Percentiles rank a stretch among this genome's conserved stretches.
phyloP scores from a whole-genome alignment of 2,329 filamentous ascomycete genomes.

The Fusarium brevicatenulatum region DNA sequence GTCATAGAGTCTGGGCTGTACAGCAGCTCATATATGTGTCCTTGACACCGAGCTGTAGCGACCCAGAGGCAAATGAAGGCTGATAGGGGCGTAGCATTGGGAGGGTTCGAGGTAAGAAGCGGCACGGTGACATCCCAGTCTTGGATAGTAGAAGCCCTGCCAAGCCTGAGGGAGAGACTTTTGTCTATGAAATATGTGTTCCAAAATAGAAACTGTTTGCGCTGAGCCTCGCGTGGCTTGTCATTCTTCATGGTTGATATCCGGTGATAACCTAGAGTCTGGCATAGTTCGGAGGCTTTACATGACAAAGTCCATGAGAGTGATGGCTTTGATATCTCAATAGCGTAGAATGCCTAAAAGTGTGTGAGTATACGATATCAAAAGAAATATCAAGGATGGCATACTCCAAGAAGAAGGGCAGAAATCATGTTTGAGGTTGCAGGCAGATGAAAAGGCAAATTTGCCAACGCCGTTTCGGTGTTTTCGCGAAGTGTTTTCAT shows the following conservation, averaged over 20 bases:
- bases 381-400: background rate
- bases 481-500: slow-evolving; percentile 43
- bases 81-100: slow-evolving; percentile 43
- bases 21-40: slow-evolving; percentile 64
- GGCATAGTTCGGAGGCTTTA: slow-evolving; percentile 48
- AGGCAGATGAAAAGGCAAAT: slow-evolving; percentile 47
- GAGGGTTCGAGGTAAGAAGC: slow-evolving; percentile 45
- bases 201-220: slow-evolving; percentile 63
- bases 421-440: slow-evolving; percentile 44
- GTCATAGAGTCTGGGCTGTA: slow-evolving; percentile 58
- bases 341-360: slow-evolving; percentile 45
- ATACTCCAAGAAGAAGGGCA: slow-evolving; percentile 41
- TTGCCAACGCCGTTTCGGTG: slow-evolving; percentile 47
- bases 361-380: background rate
- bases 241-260: slow-evolving; percentile 41
- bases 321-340: slow-evolving; percentile 49
- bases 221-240: slow-evolving; percentile 18
- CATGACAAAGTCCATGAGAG: slow-evolving; percentile 46
- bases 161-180: slow-evolving; percentile 64
- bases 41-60: slow-evolving; percentile 62
- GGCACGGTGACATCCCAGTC: slow-evolving; percentile 65
- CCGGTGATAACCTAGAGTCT: slow-evolving; percentile 47
- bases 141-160: slow-evolving; percentile 62
- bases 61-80: slow-evolving; percentile 60
- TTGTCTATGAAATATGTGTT: slow-evolving; percentile 66